Percentiles rank a stretch among this genome's conserved stretches.
These are phyloP conservation scores for Seiridium unicorne DNA, from an alignment of 2,329 filamentous ascomycete species.

Conservation along the genomic window DNA sequence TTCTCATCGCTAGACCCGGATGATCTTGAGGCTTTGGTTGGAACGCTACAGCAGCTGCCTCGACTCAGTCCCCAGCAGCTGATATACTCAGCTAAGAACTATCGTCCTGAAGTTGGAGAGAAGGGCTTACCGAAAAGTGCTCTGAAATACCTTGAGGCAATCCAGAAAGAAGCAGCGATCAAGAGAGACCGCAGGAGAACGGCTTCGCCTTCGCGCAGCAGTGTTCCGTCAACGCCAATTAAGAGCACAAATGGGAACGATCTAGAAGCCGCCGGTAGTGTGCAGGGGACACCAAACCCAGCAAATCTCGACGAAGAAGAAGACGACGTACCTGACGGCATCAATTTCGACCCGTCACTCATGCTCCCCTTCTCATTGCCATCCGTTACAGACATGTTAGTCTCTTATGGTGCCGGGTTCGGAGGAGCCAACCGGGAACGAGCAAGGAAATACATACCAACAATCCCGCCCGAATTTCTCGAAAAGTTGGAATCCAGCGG, in stretches of 20 bases:
- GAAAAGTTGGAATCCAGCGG: slow-evolving; percentile 66
- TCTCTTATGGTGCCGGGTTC: slow-evolving; percentile 92
- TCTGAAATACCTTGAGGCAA: slow-evolving; percentile 77
- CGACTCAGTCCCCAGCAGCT: slow-evolving; percentile 83
- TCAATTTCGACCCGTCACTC: slow-evolving; percentile 83
- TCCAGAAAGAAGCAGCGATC: slow-evolving; percentile 71
- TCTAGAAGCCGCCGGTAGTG: slow-evolving; percentile 39
- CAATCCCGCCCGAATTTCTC: slow-evolving; percentile 89
- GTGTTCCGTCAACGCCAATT: slow-evolving; percentile 30
- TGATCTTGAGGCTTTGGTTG: slow-evolving; percentile 83
- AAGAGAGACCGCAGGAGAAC: slow-evolving; percentile 55
- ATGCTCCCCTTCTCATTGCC: slow-evolving; percentile 96
- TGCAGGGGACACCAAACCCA: slow-evolving; percentile 37
- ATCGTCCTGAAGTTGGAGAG: slow-evolving; percentile 92
- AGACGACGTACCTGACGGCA: slow-evolving; percentile 68
- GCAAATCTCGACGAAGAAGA: slow-evolving; percentile 59
- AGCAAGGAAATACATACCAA: slow-evolving; percentile 93
- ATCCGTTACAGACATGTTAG: slow-evolving; percentile 94
- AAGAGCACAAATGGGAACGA: slow-evolving; percentile 40
- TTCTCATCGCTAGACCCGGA: slow-evolving; percentile 88
- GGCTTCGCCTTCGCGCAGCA: slow-evolving; percentile 30
- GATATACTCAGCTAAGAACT: slow-evolving; percentile 88
- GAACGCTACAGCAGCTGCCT: slow-evolving; percentile 85
- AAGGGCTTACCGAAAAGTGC: slow-evolving; percentile 86
- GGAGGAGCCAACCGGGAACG: slow-evolving; percentile 89